Percentiles rank a stretch among this genome's conserved stretches.
These are phyloP conservation scores for Beauveria pseudobassiana DNA, from an alignment of 2,329 filamentous ascomycete species.

Conservation along the genomic window DNA sequence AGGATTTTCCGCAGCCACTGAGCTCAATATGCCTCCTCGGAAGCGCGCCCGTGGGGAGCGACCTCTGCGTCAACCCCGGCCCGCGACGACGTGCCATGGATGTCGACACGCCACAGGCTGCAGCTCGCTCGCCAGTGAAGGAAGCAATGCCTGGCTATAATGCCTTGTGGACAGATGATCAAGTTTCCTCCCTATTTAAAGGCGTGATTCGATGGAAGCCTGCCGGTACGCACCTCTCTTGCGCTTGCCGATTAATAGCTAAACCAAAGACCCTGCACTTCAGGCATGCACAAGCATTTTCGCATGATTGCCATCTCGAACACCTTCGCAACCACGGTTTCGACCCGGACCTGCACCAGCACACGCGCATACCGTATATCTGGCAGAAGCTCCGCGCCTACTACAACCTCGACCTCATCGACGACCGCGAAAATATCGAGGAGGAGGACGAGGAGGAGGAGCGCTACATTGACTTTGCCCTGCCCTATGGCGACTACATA, in stretches of 20 bases:
- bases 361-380: slow-evolving; percentile 85
- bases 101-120: slow-evolving; percentile 46
- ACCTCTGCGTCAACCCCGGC: slow-evolving; percentile 48
- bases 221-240: slow-evolving; percentile 52
- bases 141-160: slow-evolving; percentile 30
- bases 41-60: slow-evolving; percentile 57
- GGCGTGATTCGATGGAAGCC: slow-evolving; percentile 92
- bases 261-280: not conserved
- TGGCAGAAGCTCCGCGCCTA: slow-evolving; percentile 80
- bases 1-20: not conserved
- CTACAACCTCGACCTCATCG: slow-evolving; percentile 79
- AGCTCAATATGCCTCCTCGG: slow-evolving; percentile 54
- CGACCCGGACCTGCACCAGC: slow-evolving; percentile 59
- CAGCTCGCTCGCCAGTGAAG: slow-evolving; percentile 29
- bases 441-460: slow-evolving; percentile 49
- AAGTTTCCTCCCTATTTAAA: slow-evolving; percentile 88
- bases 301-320: slow-evolving; percentile 79
- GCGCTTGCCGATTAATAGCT: not conserved
- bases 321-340: slow-evolving; percentile 74
- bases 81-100: slow-evolving; percentile 53
- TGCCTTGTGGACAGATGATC: slow-evolving; percentile 90
- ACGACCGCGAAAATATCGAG: slow-evolving; percentile 70
- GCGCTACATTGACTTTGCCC: slow-evolving; percentile 58
- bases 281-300: slow-evolving; percentile 90
- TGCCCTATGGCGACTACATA: slow-evolving; percentile 43